Conservation (phyloP, 2,329 filamentous ascomycete species). For the Albophoma yamanashiensis region DNA sequence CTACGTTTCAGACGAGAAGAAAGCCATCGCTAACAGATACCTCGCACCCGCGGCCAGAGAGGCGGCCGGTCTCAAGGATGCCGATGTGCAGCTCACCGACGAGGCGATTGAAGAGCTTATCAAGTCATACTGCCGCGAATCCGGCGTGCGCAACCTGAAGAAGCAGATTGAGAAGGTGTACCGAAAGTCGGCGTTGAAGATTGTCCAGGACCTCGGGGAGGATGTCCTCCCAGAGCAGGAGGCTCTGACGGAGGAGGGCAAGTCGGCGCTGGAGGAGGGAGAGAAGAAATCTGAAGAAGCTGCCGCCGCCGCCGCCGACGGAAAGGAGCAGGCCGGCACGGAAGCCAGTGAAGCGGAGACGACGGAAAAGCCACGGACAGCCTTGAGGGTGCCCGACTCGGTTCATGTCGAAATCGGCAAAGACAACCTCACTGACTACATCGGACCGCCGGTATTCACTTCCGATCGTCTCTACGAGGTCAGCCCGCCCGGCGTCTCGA, state of each 20-base stretch:
- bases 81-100: slow-evolving; percentile 77
- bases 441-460: slow-evolving; percentile 90
- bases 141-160: slow-evolving; percentile 93
- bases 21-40: slow-evolving; percentile 92
- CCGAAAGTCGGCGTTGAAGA: slow-evolving; percentile 92
- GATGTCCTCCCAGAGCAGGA: slow-evolving; percentile 70
- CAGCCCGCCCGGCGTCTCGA: slow-evolving; percentile 87
- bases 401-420: slow-evolving; percentile 82
- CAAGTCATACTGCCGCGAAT: slow-evolving; percentile 97
- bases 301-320: slow-evolving; percentile 9
- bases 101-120: slow-evolving; percentile 93
- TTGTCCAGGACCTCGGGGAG: slow-evolving; percentile 88
- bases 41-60: slow-evolving; percentile 92
- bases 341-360: slow-evolving; percentile 25
- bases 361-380: slow-evolving; percentile 61
- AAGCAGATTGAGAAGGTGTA: slow-evolving; percentile 99
- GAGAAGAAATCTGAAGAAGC: slow-evolving; percentile 58
- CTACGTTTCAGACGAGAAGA: slow-evolving; percentile 97
- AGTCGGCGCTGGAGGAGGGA: slow-evolving; percentile 61
- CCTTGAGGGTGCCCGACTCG: slow-evolving; percentile 72
- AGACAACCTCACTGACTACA: slow-evolving; percentile 90
- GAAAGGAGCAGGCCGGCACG: slow-evolving; percentile 14
- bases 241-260: slow-evolving; percentile 77
- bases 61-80: slow-evolving; percentile 78
- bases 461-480: slow-evolving; percentile 91